Conservation (phyloP, 345 rosid genomes). For the Populus simonii region DNA sequence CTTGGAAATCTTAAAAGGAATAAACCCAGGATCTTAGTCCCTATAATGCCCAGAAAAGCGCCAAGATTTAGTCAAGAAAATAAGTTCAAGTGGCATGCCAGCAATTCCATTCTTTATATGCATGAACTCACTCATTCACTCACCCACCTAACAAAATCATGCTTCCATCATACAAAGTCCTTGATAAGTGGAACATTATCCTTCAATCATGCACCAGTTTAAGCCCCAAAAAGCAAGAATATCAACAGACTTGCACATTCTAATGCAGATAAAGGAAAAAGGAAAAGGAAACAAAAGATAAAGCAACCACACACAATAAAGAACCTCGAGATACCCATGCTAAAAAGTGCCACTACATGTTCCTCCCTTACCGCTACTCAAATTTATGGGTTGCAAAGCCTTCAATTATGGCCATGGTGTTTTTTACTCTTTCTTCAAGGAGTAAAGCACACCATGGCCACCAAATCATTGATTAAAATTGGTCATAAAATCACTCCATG, state of each 20-base stretch:
- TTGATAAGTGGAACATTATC: conserved; percentile 15
- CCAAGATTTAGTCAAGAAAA: not conserved
- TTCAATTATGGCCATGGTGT: not conserved
- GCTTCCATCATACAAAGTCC: conserved; percentile 16
- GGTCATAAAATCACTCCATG: too few species aligned
- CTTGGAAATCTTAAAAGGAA: too few species aligned
- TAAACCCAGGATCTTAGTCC: not conserved
- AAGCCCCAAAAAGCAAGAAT: conserved; percentile 14
- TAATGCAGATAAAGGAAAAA: not conserved
- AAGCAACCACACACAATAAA: not conserved
- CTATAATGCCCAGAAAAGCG: not conserved
- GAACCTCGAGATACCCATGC: not conserved
- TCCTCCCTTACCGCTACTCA: not conserved
- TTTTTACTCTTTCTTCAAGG: too few species aligned
- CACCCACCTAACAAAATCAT: conserved; percentile 23
- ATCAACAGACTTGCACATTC: not conserved
- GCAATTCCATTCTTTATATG: not conserved
- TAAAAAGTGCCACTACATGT: not conserved
- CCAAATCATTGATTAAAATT: not conserved
- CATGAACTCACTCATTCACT: not conserved
- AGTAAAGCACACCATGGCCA: not conserved
- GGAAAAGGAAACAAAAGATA: not conserved
- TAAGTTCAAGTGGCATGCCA: not conserved
- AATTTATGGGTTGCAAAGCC: not conserved
- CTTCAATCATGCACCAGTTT: conserved; percentile 40